Conservation (phyloP, 208 protist genomes). For the Acanthamoeba rhysodes region DNA sequence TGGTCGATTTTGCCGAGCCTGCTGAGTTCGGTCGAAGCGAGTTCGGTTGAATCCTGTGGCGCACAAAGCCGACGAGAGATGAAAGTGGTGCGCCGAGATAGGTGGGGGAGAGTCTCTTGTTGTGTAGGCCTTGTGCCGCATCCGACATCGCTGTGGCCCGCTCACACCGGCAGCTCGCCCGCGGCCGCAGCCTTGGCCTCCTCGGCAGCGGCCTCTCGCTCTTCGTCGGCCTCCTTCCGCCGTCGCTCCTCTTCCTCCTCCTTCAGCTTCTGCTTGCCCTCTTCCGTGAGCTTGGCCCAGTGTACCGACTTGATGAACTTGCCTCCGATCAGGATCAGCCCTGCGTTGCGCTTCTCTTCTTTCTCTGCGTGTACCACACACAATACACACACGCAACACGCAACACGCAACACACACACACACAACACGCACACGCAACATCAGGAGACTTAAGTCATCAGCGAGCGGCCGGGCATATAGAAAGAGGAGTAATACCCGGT, state of each 20-base stretch:
- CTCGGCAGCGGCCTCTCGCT: not conserved
- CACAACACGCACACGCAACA: not conserved
- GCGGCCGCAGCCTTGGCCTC: not conserved
- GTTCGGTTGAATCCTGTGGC: too few species aligned
- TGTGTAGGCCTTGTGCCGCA: too few species aligned
- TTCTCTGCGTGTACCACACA: not conserved
- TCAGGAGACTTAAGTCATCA: not conserved
- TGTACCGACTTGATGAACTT: slow-evolving; percentile 45
- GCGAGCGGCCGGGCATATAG: not conserved
- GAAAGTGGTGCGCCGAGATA: too few species aligned
- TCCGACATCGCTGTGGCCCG: too few species aligned
- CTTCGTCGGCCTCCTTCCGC: slow-evolving; percentile 40
- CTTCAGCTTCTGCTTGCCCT: slow-evolving; percentile 64
- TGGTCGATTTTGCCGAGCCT: too few species aligned
- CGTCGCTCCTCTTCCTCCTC: slow-evolving; percentile 35
- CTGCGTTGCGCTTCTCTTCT: slow-evolving; percentile 71
- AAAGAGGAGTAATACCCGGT: not conserved
- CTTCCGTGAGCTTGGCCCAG: slow-evolving; percentile 52
- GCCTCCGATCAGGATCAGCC: slow-evolving; percentile 69
- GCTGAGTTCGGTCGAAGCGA: too few species aligned
- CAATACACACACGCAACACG: too few species aligned
- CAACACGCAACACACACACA: too few species aligned
- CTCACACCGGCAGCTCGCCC: not conserved
- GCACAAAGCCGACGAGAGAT: too few species aligned
- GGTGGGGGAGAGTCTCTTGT: too few species aligned